Conservation (phyloP, 2,329 filamentous ascomycete species). For the Hawksworthiomyces lignivorus region DNA sequence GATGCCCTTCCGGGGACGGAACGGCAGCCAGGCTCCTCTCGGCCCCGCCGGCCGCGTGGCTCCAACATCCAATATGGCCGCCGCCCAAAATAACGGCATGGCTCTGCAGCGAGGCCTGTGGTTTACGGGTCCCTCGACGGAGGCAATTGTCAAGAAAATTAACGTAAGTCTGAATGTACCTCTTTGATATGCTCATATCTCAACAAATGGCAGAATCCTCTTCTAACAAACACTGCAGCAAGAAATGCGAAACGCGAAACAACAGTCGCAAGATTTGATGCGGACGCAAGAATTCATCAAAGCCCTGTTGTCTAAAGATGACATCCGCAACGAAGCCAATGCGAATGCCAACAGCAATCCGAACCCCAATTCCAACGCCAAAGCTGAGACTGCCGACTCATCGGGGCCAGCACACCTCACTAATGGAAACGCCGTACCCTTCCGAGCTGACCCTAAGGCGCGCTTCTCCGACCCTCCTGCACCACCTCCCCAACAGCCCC, state of each 20-base stretch:
- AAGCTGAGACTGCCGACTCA: conserved; percentile 26
- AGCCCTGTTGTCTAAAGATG: conserved; percentile 66
- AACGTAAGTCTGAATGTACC: conserved; percentile 50
- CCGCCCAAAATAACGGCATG: conserved; percentile 48
- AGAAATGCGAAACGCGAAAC: conserved; percentile 82
- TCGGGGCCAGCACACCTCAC: no score
- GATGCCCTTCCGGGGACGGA: conserved; percentile 62
- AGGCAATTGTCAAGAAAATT: conserved; percentile 85
- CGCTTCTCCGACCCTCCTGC: conserved; percentile 90
- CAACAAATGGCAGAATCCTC: not conserved
- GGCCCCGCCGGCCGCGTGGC: conserved; percentile 54
- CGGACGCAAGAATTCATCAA: conserved; percentile 77
- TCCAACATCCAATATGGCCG: conserved; percentile 40
- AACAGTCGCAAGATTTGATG: conserved; percentile 78
- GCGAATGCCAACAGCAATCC: no score
- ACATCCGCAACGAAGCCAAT: conserved; percentile 48
- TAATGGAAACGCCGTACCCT: conserved; percentile 45
- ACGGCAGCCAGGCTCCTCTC: conserved; percentile 58
- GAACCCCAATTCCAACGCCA: conserved; percentile 35
- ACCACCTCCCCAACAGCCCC: conserved; percentile 83
- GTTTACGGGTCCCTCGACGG: conserved; percentile 82
- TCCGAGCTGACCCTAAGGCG: conserved; percentile 68
- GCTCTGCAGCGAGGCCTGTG: conserved; percentile 76
- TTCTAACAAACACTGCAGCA: conserved; percentile 41
- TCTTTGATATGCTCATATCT: not conserved